Base-by-base conservation (phyloP, 2,329 filamentous ascomycete species). In the Stagonosporopsis chrysanthemi region DNA sequence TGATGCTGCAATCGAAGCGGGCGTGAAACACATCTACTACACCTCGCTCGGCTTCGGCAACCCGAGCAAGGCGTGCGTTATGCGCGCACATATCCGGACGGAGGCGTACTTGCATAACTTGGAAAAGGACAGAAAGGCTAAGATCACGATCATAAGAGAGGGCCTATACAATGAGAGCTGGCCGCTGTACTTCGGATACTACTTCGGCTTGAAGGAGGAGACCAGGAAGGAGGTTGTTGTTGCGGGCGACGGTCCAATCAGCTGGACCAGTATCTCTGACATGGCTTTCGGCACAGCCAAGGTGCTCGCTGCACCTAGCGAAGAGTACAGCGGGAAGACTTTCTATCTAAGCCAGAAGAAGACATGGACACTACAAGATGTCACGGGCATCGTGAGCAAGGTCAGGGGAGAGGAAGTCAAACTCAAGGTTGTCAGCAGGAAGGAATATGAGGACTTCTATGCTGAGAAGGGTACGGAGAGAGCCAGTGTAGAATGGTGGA, bases 171-270 rank as follows among this genome's bases (percentile, higher is more conserved):
- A 77, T 42, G 79, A 81, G 65, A 77, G 72, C 50, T 82, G 80
- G 80, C 80, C 79, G 6, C 61, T 82, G 19, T 81, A 81, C 56
- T 73, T 81, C 19, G 79, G 80, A 0, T 78, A 81, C 50, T 81
- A 77, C 44, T 74, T 74, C 12, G 60, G 60, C 0, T 38, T 74
- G 1, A 69, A 68, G 9, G 56, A 69, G 2, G 79, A 81, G 36
- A 62, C 63, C 0, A 63, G 79, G 46, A 66, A 39, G 0, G 75
- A 79, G 36, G 68, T 81, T 1, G 35, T 79, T 0, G 70, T 78
- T 8, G 79, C 72, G 0, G 80, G 79, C 0, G 79, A 81, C 59
- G 70, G 77, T 6, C 67, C 65, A 6, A 72, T 81, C 3, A 76
- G 68, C 49, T 82, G 80, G 79, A 81, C 79, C 0, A 60, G 67